phyloP scores from a whole-genome alignment of 2,329 filamentous ascomycete species.

The Exophiala alcalophila region DNA sequence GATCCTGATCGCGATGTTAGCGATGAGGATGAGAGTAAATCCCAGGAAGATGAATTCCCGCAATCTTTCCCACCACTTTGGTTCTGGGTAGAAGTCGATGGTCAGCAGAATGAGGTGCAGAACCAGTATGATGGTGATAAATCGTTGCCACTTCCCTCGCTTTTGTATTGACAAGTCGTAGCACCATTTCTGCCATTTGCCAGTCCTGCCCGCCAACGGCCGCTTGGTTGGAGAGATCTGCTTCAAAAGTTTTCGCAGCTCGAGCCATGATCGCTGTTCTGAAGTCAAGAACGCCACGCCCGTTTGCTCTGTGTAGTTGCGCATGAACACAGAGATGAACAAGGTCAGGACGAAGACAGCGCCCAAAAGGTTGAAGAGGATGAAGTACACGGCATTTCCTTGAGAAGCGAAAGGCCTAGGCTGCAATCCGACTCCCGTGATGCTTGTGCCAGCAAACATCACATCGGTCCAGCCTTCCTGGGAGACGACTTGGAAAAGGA shows the following conservation, averaged over 20 bases:
- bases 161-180: constrained; percentile 93
- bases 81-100: constrained; percentile 79
- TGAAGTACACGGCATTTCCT: constrained; percentile 90
- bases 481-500: constrained; percentile 96
- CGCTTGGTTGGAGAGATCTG: constrained; percentile 95
- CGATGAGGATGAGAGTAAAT: constrained; percentile 77
- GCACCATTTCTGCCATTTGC: constrained; percentile 86
- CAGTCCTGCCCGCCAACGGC: constrained; percentile 72
- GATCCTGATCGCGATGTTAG: constrained; percentile 79
- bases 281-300: constrained; percentile 93
- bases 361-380: constrained; percentile 92
- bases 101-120: constrained; percentile 80
- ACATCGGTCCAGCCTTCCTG: constrained; percentile 98
- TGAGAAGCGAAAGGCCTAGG: constrained; percentile 66
- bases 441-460: constrained; percentile 78
- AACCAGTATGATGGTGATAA: constrained; percentile 74
- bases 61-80: constrained; percentile 64
- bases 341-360: constrained; percentile 95
- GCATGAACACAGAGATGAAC: constrained; percentile 99
- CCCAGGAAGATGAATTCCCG: constrained; percentile 73
- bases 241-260: constrained; percentile 82
- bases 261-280: constrained; percentile 95
- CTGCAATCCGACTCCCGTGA: constrained; percentile 73
- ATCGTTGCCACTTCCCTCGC: constrained; percentile 83
- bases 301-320: constrained; percentile 98